phyloP scores from a whole-genome alignment of 2,329 filamentous ascomycete species.

The Ascochyta koolunga region DNA sequence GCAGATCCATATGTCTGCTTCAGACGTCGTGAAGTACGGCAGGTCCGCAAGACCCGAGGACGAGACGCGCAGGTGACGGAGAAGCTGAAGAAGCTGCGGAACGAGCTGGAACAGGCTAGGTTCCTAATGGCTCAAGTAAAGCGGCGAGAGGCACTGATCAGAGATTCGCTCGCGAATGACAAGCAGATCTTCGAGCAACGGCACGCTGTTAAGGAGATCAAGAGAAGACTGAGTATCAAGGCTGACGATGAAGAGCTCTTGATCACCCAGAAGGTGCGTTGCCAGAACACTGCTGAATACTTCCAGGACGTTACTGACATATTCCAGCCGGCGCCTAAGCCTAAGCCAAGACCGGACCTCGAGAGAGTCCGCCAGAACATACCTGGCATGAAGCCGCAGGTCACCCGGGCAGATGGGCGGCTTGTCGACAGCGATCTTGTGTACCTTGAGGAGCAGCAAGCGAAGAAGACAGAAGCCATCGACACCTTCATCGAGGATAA shows the following conservation, averaged over 20 bases:
- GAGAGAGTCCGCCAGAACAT: constrained; percentile 70
- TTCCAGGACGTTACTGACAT: constrained; percentile 29
- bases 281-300: background rate
- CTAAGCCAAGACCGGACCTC: constrained; percentile 64
- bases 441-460: constrained; percentile 75
- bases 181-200: constrained; percentile 83
- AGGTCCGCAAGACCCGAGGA: constrained; percentile 91
- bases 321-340: constrained; percentile 45
- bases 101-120: constrained; percentile 88
- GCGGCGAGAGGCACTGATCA: constrained; percentile 79
- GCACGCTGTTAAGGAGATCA: constrained; percentile 81
- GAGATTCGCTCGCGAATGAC: constrained; percentile 76
- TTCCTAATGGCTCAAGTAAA: constrained; percentile 78
- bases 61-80: constrained; percentile 93
- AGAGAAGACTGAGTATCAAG: constrained; percentile 87
- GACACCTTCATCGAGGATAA: constrained; percentile 83
- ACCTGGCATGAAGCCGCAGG: constrained; percentile 58
- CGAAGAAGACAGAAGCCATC: constrained; percentile 82
- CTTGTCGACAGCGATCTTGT: constrained; percentile 77
- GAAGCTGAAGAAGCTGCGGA: constrained; percentile 88
- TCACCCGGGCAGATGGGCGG: constrained; percentile 70
- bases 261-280: constrained; percentile 85
- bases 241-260: constrained; percentile 83
- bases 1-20: constrained; percentile 98
- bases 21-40: constrained; percentile 88